A percentile compares a stretch with the other conserved stretches of the same genome.
These are phyloP conservation scores for Candida easanensis DNA, from an alignment of 805 yeast genomes.

Conservation along the genomic window DNA sequence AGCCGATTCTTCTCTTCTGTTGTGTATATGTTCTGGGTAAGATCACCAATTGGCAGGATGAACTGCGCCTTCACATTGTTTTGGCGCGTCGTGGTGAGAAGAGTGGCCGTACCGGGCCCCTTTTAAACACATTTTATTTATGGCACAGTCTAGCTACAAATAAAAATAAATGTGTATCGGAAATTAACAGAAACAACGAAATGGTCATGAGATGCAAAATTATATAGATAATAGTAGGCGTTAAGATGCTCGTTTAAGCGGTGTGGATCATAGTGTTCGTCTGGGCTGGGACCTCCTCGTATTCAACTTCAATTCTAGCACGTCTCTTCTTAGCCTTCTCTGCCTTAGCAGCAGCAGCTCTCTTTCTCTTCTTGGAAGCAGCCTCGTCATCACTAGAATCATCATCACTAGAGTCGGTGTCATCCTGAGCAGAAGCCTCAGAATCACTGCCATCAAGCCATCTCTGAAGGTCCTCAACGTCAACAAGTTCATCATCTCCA, in stretches of 20 bases:
- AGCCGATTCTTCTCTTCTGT: no score
- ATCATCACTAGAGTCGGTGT: slow-evolving; percentile 30
- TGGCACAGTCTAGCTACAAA: no score
- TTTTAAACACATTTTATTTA: no score
- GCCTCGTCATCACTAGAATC: slow-evolving; percentile 40
- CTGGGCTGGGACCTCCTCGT: slow-evolving; percentile 63
- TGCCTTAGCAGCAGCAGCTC: slow-evolving; percentile 34
- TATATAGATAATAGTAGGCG: neutral
- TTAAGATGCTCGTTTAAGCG: slow-evolving; percentile 4
- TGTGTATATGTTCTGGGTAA: no score
- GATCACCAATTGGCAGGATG: no score
- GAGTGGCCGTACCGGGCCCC: no score
- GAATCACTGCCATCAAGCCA: slow-evolving; percentile 66
- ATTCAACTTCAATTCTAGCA: slow-evolving; percentile 78
- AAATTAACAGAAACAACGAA: neutral
- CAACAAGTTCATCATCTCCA: slow-evolving; percentile 88
- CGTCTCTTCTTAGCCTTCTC: slow-evolving; percentile 49
- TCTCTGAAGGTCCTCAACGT: slow-evolving; percentile 87
- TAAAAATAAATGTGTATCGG: no score
- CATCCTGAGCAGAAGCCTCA: slow-evolving; percentile 34
- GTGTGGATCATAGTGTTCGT: slow-evolving; percentile 18
- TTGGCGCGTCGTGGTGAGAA: no score
- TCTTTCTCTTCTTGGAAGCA: slow-evolving; percentile 35
- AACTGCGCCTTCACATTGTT: no score
- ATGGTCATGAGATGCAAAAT: neutral